phyloP scores from a whole-genome alignment of 768 basidiomycete species.

The Tylopilus felleus region DNA sequence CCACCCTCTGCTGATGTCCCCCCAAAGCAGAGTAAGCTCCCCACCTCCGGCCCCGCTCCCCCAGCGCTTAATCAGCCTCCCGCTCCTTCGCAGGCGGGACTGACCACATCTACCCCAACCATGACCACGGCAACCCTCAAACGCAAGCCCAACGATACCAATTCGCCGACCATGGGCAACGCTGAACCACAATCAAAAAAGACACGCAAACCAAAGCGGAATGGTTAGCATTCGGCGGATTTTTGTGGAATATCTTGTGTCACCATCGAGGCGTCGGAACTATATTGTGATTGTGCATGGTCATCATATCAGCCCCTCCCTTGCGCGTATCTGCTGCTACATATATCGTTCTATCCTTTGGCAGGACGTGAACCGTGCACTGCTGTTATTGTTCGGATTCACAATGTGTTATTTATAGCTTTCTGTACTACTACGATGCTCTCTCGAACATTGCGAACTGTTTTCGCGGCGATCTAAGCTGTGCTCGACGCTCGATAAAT shows the following conservation, averaged over 20 bases:
- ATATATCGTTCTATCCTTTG: conserved; percentile 30
- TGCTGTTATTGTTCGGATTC: conserved; percentile 27
- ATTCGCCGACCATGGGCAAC: conserved; percentile 51
- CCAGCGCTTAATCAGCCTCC: conserved; percentile 38
- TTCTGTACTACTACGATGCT: conserved; percentile 33
- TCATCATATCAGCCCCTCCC: conserved; percentile 14
- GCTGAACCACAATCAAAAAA: conserved; percentile 49
- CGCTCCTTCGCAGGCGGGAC: conserved; percentile 40
- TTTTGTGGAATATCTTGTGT: conserved; percentile 34
- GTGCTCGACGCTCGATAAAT: conserved; percentile 7
- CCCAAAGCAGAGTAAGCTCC: conserved; percentile 62
- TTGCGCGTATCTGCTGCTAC: conserved; percentile 20
- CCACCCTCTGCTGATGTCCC: conserved; percentile 51
- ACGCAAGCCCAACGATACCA: conserved; percentile 46
- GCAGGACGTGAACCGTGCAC: conserved; percentile 20
- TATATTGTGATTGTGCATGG: conserved; percentile 28
- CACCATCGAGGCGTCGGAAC: conserved; percentile 29
- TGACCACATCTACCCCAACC: conserved; percentile 46
- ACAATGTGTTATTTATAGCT: conserved; percentile 36
- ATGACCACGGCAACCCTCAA: conserved; percentile 50
- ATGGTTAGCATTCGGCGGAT: conserved; percentile 39
- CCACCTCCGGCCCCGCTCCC: conserved; percentile 42
- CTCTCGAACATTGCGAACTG: conserved; percentile 17
- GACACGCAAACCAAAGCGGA: conserved; percentile 54
- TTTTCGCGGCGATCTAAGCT: conserved; percentile 6